Percentiles rank a stretch among this genome's conserved stretches.
Conservation (phyloP, 2,329 filamentous ascomycete genomes). For the Metarhizium guizhouense region DNA sequence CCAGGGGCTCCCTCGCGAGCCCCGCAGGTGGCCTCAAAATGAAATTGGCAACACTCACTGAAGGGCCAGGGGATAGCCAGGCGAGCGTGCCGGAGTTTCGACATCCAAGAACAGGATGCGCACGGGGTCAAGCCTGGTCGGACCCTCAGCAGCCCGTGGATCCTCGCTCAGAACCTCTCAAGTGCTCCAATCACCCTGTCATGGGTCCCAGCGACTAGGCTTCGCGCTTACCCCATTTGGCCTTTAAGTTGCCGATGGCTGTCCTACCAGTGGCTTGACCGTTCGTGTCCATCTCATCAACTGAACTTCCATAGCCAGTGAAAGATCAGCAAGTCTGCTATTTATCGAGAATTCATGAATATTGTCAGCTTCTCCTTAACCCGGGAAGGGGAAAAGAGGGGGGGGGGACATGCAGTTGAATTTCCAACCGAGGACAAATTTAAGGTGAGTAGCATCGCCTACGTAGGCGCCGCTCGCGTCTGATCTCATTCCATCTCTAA, state of each 20-base stretch:
- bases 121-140: not conserved
- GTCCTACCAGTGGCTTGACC: not conserved
- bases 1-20: not conserved
- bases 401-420: not conserved
- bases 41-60: slow-evolving; percentile 7
- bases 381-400: too few relatives aligned
- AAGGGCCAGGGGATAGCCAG: not conserved
- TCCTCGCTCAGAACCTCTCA: not conserved
- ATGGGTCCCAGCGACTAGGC: not conserved
- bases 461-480: not conserved
- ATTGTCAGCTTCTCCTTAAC: too few relatives aligned
- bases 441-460: not conserved
- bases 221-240: not conserved
- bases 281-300: not conserved
- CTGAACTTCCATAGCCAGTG: too few relatives aligned
- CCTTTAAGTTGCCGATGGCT: not conserved
- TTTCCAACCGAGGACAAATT: not conserved
- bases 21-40: slow-evolving; percentile 3
- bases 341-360: too few relatives aligned
- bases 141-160: not conserved
- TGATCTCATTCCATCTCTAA: not conserved
- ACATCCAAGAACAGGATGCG: not conserved
- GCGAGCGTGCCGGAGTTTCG: not conserved
- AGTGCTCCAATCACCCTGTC: not conserved
- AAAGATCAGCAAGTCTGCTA: too few relatives aligned